Evolutionary conservation across 495 filamentous ascomycete species (phyloP).

Genomic region (Aspergillus haitiensis): DNA sequence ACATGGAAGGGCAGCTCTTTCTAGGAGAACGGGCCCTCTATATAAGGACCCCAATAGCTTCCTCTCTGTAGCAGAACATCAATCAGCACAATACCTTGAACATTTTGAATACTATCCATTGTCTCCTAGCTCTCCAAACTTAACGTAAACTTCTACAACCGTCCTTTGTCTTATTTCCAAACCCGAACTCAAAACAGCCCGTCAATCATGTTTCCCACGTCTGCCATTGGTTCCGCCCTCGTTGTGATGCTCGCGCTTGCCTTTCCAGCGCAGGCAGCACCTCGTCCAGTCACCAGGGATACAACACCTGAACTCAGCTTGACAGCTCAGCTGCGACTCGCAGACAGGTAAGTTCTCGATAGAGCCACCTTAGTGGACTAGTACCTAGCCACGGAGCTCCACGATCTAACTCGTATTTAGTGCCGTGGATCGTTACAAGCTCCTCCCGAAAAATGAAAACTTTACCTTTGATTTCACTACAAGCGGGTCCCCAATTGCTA

Average conservation of each 20-base stretch:
- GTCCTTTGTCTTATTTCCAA: not conserved
- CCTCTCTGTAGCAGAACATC: not conserved
- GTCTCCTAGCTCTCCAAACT: too few relatives aligned
- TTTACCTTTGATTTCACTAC: slow-evolving; percentile 48
- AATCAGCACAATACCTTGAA: too few relatives aligned
- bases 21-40: not conserved
- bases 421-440: slow-evolving; percentile 37
- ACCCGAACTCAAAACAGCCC: not conserved
- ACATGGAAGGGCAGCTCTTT: not conserved
- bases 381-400: not conserved
- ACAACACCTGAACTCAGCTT: slow-evolving; percentile 27
- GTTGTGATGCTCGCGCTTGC: slow-evolving; percentile 15
- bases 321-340: slow-evolving; percentile 27
- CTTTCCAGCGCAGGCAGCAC: slow-evolving; percentile 24
- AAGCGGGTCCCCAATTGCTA: slow-evolving; percentile 20
- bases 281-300: slow-evolving; percentile 19
- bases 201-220: slow-evolving; percentile 20
- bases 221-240: slow-evolving; percentile 16
- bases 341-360: slow-evolving; percentile 23
- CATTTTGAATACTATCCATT: too few relatives aligned
- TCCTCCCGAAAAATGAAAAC: slow-evolving; percentile 37
- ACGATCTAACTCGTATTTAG: slow-evolving; percentile 14
- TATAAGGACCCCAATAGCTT: not conserved
- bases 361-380: too few relatives aligned
- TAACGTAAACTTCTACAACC: not conserved